Percentiles rank a stretch among this genome's conserved stretches.
Conservation (phyloP, 2,329 filamentous ascomycete genomes). For the Cladosporium sp. region DNA sequence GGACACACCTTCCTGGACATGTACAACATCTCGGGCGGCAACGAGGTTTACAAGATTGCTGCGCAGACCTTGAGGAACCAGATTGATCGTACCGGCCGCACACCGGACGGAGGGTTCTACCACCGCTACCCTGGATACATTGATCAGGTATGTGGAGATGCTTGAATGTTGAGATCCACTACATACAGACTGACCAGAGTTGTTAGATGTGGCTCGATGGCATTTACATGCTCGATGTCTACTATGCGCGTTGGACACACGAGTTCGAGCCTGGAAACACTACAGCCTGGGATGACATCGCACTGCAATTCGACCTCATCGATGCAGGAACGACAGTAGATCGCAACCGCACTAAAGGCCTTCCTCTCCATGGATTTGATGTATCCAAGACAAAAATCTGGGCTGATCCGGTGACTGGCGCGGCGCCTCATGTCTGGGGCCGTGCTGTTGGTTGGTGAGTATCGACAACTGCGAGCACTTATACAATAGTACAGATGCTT, state of each 20-base stretch:
- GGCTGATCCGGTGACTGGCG: conserved; percentile 53
- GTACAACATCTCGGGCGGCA: conserved; percentile 22
- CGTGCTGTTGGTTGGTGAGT: conserved; percentile 52
- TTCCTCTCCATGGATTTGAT: conserved; percentile 57
- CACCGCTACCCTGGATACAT: conserved; percentile 42
- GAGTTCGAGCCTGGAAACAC: conserved; percentile 24
- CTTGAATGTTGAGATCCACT: neutral
- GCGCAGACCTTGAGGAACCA: conserved; percentile 25
- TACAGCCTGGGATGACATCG: conserved; percentile 35
- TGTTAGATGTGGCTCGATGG: conserved; percentile 55
- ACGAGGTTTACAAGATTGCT: conserved; percentile 22
- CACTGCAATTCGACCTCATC: conserved; percentile 48
- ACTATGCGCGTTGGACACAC: conserved; percentile 37
- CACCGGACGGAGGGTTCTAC: conserved; percentile 30
- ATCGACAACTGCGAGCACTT: neutral
- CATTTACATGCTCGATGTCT: conserved; percentile 52
- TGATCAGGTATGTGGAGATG: conserved; percentile 47
- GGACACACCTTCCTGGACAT: conserved; percentile 30
- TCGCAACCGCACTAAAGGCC: conserved; percentile 45
- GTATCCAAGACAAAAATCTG: conserved; percentile 48
- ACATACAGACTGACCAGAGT: neutral
- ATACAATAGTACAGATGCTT: neutral
- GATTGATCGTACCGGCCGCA: conserved; percentile 29
- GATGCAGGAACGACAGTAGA: conserved; percentile 40
- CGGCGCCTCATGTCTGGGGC: conserved; percentile 53